Evolutionary conservation across 495 filamentous ascomycete species (phyloP).

Genomic region (Penicilliopsis zonata): DNA sequence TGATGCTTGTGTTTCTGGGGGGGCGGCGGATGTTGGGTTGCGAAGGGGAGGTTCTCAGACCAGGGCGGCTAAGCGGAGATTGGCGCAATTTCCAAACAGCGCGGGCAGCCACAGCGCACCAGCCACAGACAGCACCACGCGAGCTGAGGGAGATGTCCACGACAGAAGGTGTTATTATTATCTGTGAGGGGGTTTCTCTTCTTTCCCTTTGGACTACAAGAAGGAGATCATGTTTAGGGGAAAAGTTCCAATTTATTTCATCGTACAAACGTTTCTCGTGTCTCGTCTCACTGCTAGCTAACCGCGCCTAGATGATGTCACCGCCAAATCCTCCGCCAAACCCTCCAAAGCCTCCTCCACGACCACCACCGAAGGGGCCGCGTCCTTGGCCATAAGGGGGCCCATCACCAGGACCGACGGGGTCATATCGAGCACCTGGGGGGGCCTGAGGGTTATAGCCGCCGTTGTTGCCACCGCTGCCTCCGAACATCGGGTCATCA

Average conservation of each 20-base stretch:
- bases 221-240: no score
- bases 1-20: no score
- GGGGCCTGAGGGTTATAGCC: conserved; percentile 35
- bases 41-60: conserved; percentile 14
- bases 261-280: no score
- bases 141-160: no score
- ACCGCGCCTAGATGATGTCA: conserved; percentile 50
- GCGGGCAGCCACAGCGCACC: conserved; percentile 1
- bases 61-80: conserved; percentile 5
- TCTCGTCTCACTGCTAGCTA: no score
- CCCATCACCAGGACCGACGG: conserved; percentile 60
- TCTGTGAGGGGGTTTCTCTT: no score
- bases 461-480: conserved; percentile 31
- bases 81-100: not conserved
- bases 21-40: conserved; percentile 5
- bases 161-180: no score
- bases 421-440: conserved; percentile 63
- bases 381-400: conserved; percentile 36
- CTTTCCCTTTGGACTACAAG: no score
- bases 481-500: conserved; percentile 81
- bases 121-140: not conserved
- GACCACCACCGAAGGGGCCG: conserved; percentile 29
- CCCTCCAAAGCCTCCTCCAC: conserved; percentile 40
- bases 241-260: no score
- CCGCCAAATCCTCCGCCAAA: conserved; percentile 49